These are phyloP conservation scores for Saturnispora quitensis DNA, from an alignment of 805 yeast genomes.

Conservation along the genomic window DNA sequence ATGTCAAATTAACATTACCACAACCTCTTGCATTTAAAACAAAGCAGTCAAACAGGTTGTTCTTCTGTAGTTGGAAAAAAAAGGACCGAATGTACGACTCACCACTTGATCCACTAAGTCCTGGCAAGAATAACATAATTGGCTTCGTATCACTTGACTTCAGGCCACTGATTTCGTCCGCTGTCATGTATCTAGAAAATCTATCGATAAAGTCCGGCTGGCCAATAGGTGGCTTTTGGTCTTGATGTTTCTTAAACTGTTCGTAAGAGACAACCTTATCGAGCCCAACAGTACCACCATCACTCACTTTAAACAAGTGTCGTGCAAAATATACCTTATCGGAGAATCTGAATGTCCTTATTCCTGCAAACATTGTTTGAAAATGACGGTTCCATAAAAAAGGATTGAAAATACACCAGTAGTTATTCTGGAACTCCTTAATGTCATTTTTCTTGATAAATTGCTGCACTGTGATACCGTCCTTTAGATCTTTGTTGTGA, in stretches of 20 bases:
- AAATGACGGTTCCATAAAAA: slow-evolving; percentile 60
- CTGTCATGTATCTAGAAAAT: slow-evolving; percentile 44
- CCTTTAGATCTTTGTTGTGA: neutral
- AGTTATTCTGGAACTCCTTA: slow-evolving; percentile 33
- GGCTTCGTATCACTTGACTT: slow-evolving; percentile 36
- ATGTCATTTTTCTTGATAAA: slow-evolving; percentile 26
- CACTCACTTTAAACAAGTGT: slow-evolving; percentile 45
- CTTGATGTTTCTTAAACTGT: slow-evolving; percentile 18
- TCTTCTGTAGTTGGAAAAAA: slow-evolving; percentile 30
- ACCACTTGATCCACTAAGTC: slow-evolving; percentile 80
- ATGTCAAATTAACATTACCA: slow-evolving; percentile 55
- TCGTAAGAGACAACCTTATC: slow-evolving; percentile 54
- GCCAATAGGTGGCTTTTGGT: slow-evolving; percentile 27
- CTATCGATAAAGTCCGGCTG: slow-evolving; percentile 34
- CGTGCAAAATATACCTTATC: slow-evolving; percentile 68
- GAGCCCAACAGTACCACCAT: slow-evolving; percentile 65
- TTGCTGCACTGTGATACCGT: slow-evolving; percentile 14
- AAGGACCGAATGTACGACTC: slow-evolving; percentile 65
- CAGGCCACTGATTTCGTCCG: slow-evolving; percentile 32
- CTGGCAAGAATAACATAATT: slow-evolving; percentile 59
- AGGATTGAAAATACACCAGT: slow-evolving; percentile 53
- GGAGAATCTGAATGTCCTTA: slow-evolving; percentile 39
- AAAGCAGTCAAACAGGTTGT: slow-evolving; percentile 46
- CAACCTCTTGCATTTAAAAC: slow-evolving; percentile 75
- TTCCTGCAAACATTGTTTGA: slow-evolving; percentile 66